Evolutionary conservation across 2,329 filamentous ascomycete species (phyloP), one percentile per base, ranked within the genome.

Genomic region (Acephala macrosclerotiorum): DNA sequence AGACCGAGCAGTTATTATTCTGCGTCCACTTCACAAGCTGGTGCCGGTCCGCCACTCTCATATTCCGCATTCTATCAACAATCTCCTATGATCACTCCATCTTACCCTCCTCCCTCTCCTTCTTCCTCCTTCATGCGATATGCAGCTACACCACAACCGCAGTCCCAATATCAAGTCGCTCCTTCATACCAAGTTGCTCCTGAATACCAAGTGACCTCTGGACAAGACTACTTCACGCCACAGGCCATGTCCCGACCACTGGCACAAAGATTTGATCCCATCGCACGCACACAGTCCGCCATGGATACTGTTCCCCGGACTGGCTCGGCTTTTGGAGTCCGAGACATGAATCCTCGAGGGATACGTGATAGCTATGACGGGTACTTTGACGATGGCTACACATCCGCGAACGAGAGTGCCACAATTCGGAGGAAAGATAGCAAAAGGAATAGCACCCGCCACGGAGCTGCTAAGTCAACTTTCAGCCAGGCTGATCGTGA

Each of bases 301-400:
- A 73, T 69, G 63, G 68, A 70, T 38, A 70, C 66, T 9, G 60
- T 67, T 9, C 16, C 60, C 14, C 59, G 68, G 42, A 68, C 70
- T 12, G 29, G 63, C 0, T 73, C 71, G 14, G 70, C 68, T 8
- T 71, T 66, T 58, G 68, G 66, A 49, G 33, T 38, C n/a, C 60
- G 69, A 64, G 68, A 69, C 36, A 57, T 40, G 20, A 57, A 57
- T 35, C 61, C 49, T 14, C 22, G 35, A 36, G 33, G 59, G 45
- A 38, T 35, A 26, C 26, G 38, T 29, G 60, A 61, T 14, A 61
- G 49, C 29, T 67, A 68, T 18, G 58, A 66, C 5, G 49, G 59
- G 5, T 70, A 70, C 45, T 63, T 70, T 47, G 71, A 74, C 22
- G 74, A 74, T 58, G 68, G 65, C 2, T 74, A 75, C 61, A 53